These are phyloP conservation scores for Trichophyton verrucosum DNA, from an alignment of 2,329 filamentous ascomycete species.

Conservation along the genomic window DNA sequence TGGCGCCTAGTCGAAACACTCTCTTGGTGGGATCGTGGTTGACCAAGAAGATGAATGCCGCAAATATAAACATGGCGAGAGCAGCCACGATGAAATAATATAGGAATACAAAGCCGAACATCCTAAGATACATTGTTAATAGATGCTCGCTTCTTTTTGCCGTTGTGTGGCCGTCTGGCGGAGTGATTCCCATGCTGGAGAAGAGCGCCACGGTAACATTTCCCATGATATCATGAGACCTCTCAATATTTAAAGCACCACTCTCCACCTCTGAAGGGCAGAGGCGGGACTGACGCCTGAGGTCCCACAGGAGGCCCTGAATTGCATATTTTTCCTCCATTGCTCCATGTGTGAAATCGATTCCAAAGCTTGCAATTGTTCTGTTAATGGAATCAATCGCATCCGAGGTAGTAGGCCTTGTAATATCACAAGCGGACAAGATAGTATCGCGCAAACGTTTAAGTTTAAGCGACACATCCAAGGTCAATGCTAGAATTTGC, in stretches of 20 bases:
- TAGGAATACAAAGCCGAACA: constrained; percentile 29
- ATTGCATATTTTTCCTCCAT: constrained; percentile 24
- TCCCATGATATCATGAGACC: constrained; percentile 25
- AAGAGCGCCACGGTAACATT: constrained; percentile 32
- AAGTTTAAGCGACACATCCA: constrained; percentile 33
- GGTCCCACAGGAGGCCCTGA: constrained; percentile 20
- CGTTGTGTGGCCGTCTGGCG: constrained; percentile 20
- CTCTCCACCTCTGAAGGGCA: constrained; percentile 17
- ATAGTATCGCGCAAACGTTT: constrained; percentile 30
- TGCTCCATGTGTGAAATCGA: constrained; percentile 25
- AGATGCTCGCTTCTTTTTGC: constrained; percentile 21
- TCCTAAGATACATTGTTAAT: constrained; percentile 26
- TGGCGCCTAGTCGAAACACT: constrained; percentile 18
- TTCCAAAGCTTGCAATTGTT: constrained; percentile 31
- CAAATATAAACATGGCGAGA: constrained; percentile 27
- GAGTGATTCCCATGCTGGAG: constrained; percentile 29
- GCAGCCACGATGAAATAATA: constrained; percentile 30
- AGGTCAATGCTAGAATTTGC: constrained; percentile 42
- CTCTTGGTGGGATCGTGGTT: constrained; percentile 18
- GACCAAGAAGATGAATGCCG: constrained; percentile 22
- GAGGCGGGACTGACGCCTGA: constrained; percentile 20
- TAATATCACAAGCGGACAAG: constrained; percentile 28
- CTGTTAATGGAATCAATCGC: constrained; percentile 25
- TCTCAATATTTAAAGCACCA: constrained; percentile 18
- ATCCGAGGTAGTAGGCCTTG: constrained; percentile 18